These are phyloP conservation scores for Yarrowia yakushimensis DNA, from an alignment of 805 yeast genomes.

Conservation along the genomic window DNA sequence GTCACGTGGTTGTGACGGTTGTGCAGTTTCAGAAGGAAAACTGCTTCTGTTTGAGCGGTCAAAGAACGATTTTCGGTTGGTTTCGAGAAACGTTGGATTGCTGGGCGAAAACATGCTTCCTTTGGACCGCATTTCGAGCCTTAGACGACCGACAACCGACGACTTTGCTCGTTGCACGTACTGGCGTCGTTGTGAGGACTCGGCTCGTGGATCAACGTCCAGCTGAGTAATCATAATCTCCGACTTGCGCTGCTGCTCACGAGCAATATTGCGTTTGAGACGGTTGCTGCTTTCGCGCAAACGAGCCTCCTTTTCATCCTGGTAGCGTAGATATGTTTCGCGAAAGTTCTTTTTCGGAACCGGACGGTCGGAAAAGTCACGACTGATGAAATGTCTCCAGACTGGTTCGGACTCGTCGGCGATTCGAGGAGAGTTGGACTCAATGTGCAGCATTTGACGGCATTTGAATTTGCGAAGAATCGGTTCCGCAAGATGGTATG, in stretches of 20 bases:
- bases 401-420: constrained; percentile 34
- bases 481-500: constrained; percentile 40
- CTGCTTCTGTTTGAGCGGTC: neutral
- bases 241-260: constrained; percentile 18
- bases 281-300: constrained; percentile 32
- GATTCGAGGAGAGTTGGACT: constrained; percentile 36
- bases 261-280: neutral
- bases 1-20: too few relatives aligned
- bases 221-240: constrained; percentile 18
- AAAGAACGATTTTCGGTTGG: neutral
- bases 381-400: constrained; percentile 36
- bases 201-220: constrained; percentile 5
- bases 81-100: neutral
- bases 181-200: neutral
- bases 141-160: neutral
- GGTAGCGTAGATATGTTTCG: constrained; percentile 33
- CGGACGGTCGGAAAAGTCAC: constrained; percentile 38
- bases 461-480: constrained; percentile 37
- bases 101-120: constrained; percentile 14
- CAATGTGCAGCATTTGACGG: constrained; percentile 38
- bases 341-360: constrained; percentile 34
- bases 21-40: too few relatives aligned
- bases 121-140: constrained; percentile 9
- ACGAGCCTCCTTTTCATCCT: constrained; percentile 44
- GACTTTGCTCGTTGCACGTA: neutral